Evolutionary conservation across 805 yeast genomes (phyloP).

Genomic region (Yarrowia osloensis): DNA sequence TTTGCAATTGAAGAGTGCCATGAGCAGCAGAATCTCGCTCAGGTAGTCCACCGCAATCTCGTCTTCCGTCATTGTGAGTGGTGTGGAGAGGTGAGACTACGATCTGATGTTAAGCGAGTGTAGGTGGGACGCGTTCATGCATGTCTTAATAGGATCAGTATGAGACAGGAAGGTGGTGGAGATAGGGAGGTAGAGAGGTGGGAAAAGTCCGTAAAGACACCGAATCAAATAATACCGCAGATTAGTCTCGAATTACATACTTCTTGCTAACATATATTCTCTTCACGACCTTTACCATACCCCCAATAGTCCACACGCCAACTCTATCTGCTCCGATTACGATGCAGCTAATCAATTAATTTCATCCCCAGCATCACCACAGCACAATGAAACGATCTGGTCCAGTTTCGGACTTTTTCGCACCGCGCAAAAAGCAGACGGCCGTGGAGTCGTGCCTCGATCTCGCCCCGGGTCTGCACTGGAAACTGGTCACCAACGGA

Average conservation of each 20-base stretch:
- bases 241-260: too few species aligned
- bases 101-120: neutral
- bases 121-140: neutral
- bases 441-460: neutral
- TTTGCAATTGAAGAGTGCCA: neutral
- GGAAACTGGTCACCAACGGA: slow-evolving; percentile 28
- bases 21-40: neutral
- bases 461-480: neutral
- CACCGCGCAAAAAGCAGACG: slow-evolving; percentile 12
- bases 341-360: neutral
- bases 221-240: too few species aligned
- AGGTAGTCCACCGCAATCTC: neutral
- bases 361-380: neutral
- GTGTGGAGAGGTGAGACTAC: too few species aligned
- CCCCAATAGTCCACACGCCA: neutral
- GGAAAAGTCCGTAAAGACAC: too few species aligned
- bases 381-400: slow-evolving; percentile 3
- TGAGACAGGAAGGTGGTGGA: too few species aligned
- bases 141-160: neutral
- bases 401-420: slow-evolving; percentile 19
- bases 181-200: too few species aligned
- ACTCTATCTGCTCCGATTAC: neutral
- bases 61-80: neutral
- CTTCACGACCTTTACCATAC: too few species aligned
- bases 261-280: neutral